Conservation (phyloP, 768 basidiomycete species). For the Boletus subparvulus region DNA sequence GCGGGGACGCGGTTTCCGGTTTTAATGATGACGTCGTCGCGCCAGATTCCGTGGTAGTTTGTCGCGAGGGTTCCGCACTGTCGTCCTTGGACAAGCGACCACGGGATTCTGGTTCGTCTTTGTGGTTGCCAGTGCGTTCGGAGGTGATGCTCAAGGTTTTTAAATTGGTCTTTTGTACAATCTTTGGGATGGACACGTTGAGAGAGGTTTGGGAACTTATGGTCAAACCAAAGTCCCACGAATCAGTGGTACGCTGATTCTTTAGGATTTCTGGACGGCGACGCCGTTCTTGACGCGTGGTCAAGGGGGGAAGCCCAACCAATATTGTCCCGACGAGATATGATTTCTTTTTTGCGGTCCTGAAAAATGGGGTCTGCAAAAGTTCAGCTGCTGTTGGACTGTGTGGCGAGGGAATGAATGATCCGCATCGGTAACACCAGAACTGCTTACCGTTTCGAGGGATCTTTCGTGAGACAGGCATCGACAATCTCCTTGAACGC, state of each 20-base stretch:
- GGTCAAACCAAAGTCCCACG: constrained; percentile 71
- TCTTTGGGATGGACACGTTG: constrained; percentile 3
- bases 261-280: constrained; percentile 40
- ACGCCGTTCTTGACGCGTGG: constrained; percentile 68
- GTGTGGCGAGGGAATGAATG: constrained; percentile 1
- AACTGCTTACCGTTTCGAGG: constrained; percentile 58
- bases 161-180: neutral
- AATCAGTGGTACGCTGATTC: constrained; percentile 58
- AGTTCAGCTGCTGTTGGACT: constrained; percentile 80
- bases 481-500: constrained; percentile 83
- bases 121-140: neutral
- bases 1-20: neutral
- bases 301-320: constrained; percentile 69
- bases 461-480: constrained; percentile 82
- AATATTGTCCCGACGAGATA: constrained; percentile 79
- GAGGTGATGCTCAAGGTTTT: constrained; percentile 3
- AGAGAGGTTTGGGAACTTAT: constrained; percentile 35
- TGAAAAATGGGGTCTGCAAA: constrained; percentile 80
- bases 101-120: constrained; percentile 5
- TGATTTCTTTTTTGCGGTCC: constrained; percentile 69
- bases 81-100: constrained; percentile 2
- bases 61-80: neutral
- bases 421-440: neutral
- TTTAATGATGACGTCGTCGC: neutral
- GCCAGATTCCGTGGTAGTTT: neutral